Percentiles rank a stretch among this genome's conserved stretches.
Conservation (phyloP, 1,284 basidiomycete genomes). For the Mycosarcoma mackinlayi region DNA sequence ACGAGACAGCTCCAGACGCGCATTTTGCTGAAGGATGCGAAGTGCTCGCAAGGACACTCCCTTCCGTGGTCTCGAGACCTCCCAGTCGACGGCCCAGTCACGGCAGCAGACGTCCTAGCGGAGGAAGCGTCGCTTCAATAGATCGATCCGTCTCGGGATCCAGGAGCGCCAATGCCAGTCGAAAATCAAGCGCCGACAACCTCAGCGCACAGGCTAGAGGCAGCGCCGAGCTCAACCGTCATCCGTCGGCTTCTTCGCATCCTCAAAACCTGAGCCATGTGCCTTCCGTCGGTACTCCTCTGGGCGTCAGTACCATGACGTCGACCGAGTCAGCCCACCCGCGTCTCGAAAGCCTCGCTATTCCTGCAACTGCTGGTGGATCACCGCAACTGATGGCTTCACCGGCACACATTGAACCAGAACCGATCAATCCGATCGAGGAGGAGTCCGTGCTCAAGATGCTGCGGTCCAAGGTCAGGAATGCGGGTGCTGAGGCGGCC, state of each 20-base stretch:
- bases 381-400: slow-evolving; percentile 39
- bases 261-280: slow-evolving; percentile 34
- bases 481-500: slow-evolving; percentile 6
- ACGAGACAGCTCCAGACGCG: slow-evolving; percentile 55
- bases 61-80: slow-evolving; percentile 38
- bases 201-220: slow-evolving; percentile 5
- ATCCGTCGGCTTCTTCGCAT: background rate
- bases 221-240: slow-evolving; percentile 7
- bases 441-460: slow-evolving; percentile 35
- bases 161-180: slow-evolving; percentile 18
- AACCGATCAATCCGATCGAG: slow-evolving; percentile 39
- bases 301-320: slow-evolving; percentile 48
- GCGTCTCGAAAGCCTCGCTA: slow-evolving; percentile 20
- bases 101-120: slow-evolving; percentile 39
- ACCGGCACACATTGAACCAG: slow-evolving; percentile 28
- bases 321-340: slow-evolving; percentile 22
- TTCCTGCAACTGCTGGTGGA: slow-evolving; percentile 14
- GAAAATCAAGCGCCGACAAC: slow-evolving; percentile 28
- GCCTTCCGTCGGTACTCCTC: slow-evolving; percentile 36
- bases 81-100: slow-evolving; percentile 39
- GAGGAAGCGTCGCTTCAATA: slow-evolving; percentile 20
- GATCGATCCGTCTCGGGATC: slow-evolving; percentile 11
- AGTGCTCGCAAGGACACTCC: slow-evolving; percentile 46
- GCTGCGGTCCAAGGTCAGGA: slow-evolving; percentile 28
- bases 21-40: slow-evolving; percentile 50